Evolutionary conservation across 768 basidiomycete genomes (phyloP).

Genomic region (Rhizopogon roseolus): DNA sequence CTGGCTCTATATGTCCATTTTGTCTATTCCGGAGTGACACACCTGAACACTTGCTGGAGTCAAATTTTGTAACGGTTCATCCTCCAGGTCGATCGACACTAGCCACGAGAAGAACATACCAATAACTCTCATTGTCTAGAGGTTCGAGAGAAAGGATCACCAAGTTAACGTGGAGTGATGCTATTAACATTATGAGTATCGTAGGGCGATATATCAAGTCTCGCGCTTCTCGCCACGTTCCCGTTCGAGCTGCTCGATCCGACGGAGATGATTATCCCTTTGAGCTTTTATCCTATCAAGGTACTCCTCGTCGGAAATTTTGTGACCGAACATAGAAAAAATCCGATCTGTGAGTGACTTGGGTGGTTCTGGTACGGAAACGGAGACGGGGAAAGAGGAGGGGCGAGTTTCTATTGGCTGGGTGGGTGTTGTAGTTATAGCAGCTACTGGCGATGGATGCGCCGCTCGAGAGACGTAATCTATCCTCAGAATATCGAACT

Average conservation of each 20-base stretch:
- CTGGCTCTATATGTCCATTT: too few relatives aligned
- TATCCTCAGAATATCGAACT: conserved; percentile 56
- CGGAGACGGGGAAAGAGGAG: neutral
- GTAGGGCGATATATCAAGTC: neutral
- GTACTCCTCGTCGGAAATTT: conserved; percentile 72
- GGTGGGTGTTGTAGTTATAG: neutral
- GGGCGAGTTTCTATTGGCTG: neutral
- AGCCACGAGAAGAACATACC: too few relatives aligned
- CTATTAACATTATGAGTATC: too few relatives aligned
- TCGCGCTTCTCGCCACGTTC: conserved; percentile 13
- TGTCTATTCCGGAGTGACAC: too few relatives aligned
- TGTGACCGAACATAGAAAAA: conserved; percentile 26
- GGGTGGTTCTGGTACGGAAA: conserved; percentile 1
- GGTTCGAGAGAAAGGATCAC: neutral
- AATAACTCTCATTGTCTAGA: too few relatives aligned
- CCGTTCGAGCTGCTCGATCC: conserved; percentile 56
- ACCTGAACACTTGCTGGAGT: too few relatives aligned
- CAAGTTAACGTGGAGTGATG: neutral
- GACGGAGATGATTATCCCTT: conserved; percentile 47
- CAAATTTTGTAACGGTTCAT: too few relatives aligned
- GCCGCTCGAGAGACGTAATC: conserved; percentile 43
- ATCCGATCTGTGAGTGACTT: conserved; percentile 33
- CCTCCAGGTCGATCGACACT: too few relatives aligned
- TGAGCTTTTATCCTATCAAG: conserved; percentile 52
- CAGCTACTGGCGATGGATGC: conserved; percentile 6